A percentile compares a stretch with the other conserved stretches of the same genome.
Evolutionary conservation across 2,329 filamentous ascomycete genomes (phyloP).

Genomic region (Fusarium falciforme): DNA sequence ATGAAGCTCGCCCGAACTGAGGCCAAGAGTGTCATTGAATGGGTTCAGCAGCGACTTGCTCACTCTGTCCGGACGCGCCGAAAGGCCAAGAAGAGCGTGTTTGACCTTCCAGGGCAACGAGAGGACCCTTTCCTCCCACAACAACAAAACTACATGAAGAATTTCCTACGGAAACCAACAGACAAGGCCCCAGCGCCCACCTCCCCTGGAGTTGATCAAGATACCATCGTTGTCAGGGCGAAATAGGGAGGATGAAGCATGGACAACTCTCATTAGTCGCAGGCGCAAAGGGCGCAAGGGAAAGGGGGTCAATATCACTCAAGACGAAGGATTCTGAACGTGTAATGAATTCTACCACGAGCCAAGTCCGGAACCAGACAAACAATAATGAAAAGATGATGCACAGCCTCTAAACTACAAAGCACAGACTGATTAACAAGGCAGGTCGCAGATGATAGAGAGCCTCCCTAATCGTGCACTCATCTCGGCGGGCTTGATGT

Average conservation of each 20-base stretch:
- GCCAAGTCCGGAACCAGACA: slow-evolving; percentile 39
- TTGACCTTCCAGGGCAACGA: slow-evolving; percentile 51
- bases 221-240: slow-evolving; percentile 37
- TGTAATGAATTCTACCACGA: slow-evolving; percentile 42
- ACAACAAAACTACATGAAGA: slow-evolving; percentile 64
- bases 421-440: slow-evolving; percentile 43
- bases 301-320: slow-evolving; percentile 9
- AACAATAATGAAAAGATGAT: slow-evolving; percentile 43
- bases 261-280: background rate
- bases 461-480: slow-evolving; percentile 35
- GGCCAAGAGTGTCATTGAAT: slow-evolving; percentile 80
- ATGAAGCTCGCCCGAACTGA: slow-evolving; percentile 79
- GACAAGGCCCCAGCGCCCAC: slow-evolving; percentile 4
- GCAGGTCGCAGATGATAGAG: slow-evolving; percentile 37
- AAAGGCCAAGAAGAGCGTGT: slow-evolving; percentile 64
- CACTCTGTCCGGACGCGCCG: slow-evolving; percentile 76
- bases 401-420: slow-evolving; percentile 51
- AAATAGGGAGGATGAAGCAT: slow-evolving; percentile 8
- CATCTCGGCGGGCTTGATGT: slow-evolving; percentile 24
- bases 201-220: slow-evolving; percentile 5
- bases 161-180: slow-evolving; percentile 53
- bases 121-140: slow-evolving; percentile 55
- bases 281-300: background rate
- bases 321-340: slow-evolving; percentile 30
- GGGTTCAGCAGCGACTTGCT: slow-evolving; percentile 78